phyloP scores from a whole-genome alignment of 1,139 yeast genomes.

The Scheffersomyces parashehatae region DNA sequence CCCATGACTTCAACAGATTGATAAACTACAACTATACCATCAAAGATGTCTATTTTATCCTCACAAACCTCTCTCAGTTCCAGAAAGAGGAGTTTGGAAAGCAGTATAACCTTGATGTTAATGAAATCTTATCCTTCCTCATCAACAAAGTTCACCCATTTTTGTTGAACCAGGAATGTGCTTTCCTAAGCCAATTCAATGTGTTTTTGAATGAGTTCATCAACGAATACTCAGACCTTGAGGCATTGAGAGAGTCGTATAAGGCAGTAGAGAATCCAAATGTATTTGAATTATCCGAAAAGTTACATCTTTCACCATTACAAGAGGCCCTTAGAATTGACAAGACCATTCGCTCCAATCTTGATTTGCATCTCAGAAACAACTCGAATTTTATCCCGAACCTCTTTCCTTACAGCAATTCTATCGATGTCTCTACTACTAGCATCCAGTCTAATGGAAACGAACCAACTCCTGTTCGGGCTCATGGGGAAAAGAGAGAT shows the following conservation, averaged over 20 bases:
- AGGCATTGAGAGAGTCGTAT: background rate
- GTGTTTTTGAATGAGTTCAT: background rate
- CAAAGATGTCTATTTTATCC: slow-evolving; percentile 6
- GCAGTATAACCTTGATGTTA: background rate
- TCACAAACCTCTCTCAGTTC: background rate
- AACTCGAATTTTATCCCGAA: background rate
- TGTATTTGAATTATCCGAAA: background rate
- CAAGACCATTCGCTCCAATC: background rate
- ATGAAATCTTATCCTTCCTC: background rate
- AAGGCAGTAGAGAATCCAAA: background rate
- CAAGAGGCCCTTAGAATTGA: background rate
- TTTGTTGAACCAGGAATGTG: background rate
- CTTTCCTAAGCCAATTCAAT: background rate
- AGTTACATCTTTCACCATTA: background rate
- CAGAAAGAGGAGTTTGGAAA: background rate
- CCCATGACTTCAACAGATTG: slow-evolving; percentile 3
- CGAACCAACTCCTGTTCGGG: background rate
- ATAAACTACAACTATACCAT: slow-evolving; percentile 6
- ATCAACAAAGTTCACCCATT: background rate
- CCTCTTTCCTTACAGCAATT: background rate
- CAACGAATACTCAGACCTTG: background rate
- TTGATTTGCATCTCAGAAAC: background rate
- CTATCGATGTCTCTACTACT: background rate
- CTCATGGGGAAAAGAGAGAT: no score
- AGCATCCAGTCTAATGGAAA: background rate